Evolutionary conservation across 352 stramenopile species (phyloP), one percentile per base, ranked within the genome.

Genomic region (Globisporangium echinulatum): DNA sequence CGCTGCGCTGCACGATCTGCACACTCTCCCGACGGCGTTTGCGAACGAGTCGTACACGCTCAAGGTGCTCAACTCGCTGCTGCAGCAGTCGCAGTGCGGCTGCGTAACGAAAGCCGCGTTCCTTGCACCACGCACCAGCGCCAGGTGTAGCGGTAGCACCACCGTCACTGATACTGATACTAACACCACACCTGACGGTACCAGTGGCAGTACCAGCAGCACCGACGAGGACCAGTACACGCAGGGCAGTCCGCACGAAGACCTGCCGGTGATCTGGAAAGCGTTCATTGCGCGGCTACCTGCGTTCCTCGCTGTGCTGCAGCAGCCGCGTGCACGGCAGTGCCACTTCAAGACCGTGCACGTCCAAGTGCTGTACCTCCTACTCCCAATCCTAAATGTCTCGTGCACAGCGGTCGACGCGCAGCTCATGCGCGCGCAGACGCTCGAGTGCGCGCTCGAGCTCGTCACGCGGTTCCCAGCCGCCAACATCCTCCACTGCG

Each of bases 401-500:
- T 82, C 78, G 1, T 92, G 82, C 57, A 75, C 68, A 0, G 68
- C 71, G 10, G 76, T 87, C 5, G 82, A 92, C 50, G 63, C 58
- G 0, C 58, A 74, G 5, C 59, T 87, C 17, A 73, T 85, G 54
- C 51, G 60, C 0, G 52, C 70, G 14, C 59, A 70, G 56, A 75
- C 69, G 2, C 75, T 89, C 33, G 71, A 83, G 49, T 47, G 59
- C 13, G 62, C 85, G 5, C 84, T 98, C 15, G 90, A 98, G 64
- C 74, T 98, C 43, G 88, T 98, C 62, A 66, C 96, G 25, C 78
- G 92, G 5, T 98, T 94, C 68, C 67, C 97, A 0, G 82, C 94
- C 40, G 88, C 97, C 59, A 90, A 68, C 58, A 95, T 78, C 62
- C 62, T 88, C 44, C 80, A 76, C 49, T 88, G 74, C 48, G 74